A percentile compares a stretch with the other conserved stretches of the same genome.
phyloP scores from a whole-genome alignment of 345 rosid genomes.

The Psidium guajava region DNA sequence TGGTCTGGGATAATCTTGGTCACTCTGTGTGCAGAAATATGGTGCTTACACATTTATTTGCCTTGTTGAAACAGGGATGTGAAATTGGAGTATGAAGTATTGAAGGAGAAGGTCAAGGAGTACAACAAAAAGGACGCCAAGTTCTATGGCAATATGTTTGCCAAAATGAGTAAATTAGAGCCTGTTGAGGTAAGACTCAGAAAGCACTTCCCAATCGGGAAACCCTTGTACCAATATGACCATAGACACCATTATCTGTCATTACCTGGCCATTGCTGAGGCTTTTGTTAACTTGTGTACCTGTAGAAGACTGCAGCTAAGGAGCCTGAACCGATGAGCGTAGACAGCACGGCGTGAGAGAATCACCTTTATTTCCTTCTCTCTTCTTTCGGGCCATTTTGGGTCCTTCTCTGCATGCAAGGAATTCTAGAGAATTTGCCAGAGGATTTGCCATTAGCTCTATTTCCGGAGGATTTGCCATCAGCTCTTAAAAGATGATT shows the following conservation, averaged over 20 bases:
- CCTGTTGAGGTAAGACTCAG: constrained; percentile 12
- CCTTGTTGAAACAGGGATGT: constrained; percentile 49
- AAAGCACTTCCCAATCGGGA: background rate
- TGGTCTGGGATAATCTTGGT: background rate
- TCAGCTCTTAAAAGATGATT: background rate
- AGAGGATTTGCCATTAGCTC: too few relatives aligned
- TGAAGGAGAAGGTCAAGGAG: constrained; percentile 82
- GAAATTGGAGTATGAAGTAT: constrained; percentile 54
- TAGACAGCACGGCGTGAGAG: constrained; percentile 25
- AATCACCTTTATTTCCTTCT: background rate
- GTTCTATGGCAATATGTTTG: constrained; percentile 76
- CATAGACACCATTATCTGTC: background rate
- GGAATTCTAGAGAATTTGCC: too few relatives aligned
- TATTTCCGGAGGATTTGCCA: background rate
- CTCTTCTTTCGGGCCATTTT: background rate
- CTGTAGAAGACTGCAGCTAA: constrained; percentile 33
- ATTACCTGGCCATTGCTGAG: background rate
- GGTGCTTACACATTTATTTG: background rate
- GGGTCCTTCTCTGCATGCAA: background rate
- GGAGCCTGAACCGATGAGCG: constrained; percentile 18
- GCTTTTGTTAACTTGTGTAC: background rate
- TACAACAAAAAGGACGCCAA: constrained; percentile 81
- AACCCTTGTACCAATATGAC: background rate
- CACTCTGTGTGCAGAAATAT: background rate
- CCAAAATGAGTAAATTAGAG: constrained; percentile 43